Percentiles rank a stretch among this genome's conserved stretches.
Conservation (phyloP, 305 asterid species). For the Rubia peregrina region DNA sequence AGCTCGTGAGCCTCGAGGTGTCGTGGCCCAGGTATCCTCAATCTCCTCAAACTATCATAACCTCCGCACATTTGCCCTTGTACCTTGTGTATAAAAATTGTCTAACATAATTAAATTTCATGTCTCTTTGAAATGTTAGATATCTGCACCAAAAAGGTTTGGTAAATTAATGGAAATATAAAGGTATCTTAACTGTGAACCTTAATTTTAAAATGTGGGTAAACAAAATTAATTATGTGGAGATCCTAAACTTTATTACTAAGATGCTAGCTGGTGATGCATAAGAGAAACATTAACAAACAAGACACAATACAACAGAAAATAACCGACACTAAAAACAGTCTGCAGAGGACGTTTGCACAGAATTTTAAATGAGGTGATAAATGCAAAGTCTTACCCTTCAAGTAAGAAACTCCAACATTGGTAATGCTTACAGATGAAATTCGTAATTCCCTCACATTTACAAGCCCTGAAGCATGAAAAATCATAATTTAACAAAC, state of each 20-base stretch:
- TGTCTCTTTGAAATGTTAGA: constrained; percentile 34
- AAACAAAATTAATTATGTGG: no score
- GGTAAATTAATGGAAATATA: constrained; percentile 44
- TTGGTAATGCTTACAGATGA: constrained; percentile 81
- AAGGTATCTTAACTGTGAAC: constrained; percentile 30
- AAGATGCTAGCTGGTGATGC: no score
- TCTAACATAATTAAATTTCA: constrained; percentile 33
- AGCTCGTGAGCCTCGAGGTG: no score
- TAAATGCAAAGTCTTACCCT: constrained; percentile 31
- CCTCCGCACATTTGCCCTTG: constrained; percentile 29
- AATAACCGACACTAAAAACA: no score
- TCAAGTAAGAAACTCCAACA: constrained; percentile 57
- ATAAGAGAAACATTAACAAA: no score
- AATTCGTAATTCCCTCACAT: constrained; percentile 63
- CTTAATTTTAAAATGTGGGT: neutral
- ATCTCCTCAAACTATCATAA: neutral
- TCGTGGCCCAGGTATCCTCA: no score
- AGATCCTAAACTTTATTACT: no score
- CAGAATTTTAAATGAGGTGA: no score
- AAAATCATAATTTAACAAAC: neutral
- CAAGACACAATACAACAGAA: no score
- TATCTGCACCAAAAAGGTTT: constrained; percentile 65
- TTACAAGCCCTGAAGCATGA: constrained; percentile 47
- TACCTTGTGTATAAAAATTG: constrained; percentile 28
- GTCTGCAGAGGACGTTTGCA: no score